A percentile compares a stretch with the other conserved stretches of the same genome.
These are phyloP conservation scores for Debaryomycetaceae sp. DNA, from an alignment of 1,139 yeast genomes.

Conservation along the genomic window DNA sequence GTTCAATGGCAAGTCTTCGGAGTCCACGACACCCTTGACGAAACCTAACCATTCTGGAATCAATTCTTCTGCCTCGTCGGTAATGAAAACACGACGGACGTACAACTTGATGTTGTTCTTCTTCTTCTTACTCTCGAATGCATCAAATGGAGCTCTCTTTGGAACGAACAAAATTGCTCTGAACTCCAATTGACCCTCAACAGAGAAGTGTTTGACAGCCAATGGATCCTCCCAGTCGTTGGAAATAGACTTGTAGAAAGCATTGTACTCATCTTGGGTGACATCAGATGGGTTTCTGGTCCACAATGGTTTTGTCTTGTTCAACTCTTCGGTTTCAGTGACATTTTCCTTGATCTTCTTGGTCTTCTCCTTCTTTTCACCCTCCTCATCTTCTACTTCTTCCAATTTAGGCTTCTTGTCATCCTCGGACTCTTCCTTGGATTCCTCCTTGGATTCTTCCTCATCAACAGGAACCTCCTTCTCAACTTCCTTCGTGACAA, in stretches of 20 bases:
- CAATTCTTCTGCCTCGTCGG: slow-evolving; percentile 98
- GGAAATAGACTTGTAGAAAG: slow-evolving; percentile 98
- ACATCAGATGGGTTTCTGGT: slow-evolving; percentile 98
- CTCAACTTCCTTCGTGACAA: slow-evolving; percentile 98
- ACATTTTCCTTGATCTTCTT: slow-evolving; percentile 83
- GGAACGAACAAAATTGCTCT: slow-evolving; percentile 97
- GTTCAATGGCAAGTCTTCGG: slow-evolving; percentile 99
- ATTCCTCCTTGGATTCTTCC: slow-evolving; percentile 54
- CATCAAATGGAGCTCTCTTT: slow-evolving; percentile 98
- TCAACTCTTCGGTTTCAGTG: slow-evolving; percentile 92
- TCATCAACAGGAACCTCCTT: slow-evolving; percentile 83
- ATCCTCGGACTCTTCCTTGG: slow-evolving; percentile 43
- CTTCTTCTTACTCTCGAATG: slow-evolving; percentile 98
- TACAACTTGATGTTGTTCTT: slow-evolving; percentile 97
- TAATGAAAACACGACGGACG: slow-evolving; percentile 99
- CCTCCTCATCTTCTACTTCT: slow-evolving; percentile 66
- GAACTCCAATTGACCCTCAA: slow-evolving; percentile 99
- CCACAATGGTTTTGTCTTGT: slow-evolving; percentile 99
- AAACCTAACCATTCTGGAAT: slow-evolving; percentile 99
- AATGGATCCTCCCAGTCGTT: slow-evolving; percentile 99
- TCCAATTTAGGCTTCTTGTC: slow-evolving; percentile 62
- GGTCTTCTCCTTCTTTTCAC: slow-evolving; percentile 67
- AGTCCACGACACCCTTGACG: slow-evolving; percentile 98
- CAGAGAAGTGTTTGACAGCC: slow-evolving; percentile 99
- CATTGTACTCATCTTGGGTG: slow-evolving; percentile 97